Evolutionary conservation across 768 basidiomycete species (phyloP), one percentile per base, ranked within the genome.

Genomic region (Austroboletus festivus): DNA sequence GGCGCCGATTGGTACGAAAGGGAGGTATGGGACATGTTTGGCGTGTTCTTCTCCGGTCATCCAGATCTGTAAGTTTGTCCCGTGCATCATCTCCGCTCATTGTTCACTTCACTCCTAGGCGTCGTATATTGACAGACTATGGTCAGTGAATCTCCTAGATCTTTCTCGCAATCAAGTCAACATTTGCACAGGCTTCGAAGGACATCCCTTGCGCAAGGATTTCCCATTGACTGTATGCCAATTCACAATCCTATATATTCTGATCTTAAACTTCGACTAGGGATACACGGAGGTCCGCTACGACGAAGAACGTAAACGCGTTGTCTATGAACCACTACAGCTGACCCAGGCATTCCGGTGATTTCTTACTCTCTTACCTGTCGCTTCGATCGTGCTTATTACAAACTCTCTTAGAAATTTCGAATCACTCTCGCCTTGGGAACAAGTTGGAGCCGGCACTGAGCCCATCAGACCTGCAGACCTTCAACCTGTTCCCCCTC

Each of bases 1-100:
- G 93, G 95, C 51, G 95, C 96, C 6, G 91, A 99, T 63, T 99
- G 96, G 96, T 97, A 96, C 67, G 96, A 99, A 71, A 79, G 96
- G 50, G 96, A 99, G 70, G 85, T 89, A 23, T 99, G 95, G 94
- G 96, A 99, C 72, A 78, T 99, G 69, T 99, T 76, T 63, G 96
- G 96, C 38, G 88, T 99, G 40, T 96, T 93, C 77, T 99, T 99
- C 77, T 82, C 82, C 52, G 87, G 83, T 42, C 96, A 99, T 70
- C 96, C 96, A 19, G 96, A 99, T 69, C 78, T 99, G 88, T 93
- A 64, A 59, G 90, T 80, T 16, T 26, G 38, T 37, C 47, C 16
- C 38, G 40, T 35, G 33, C 26, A 20, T 22, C 20, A 44, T 49
- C 33, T 44, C 58, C 13, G 56, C 49, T 42, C 35, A 2, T 34